Evolutionary conservation across 306 rosid genomes (phyloP).

Genomic region (Lathyrus sativus): DNA sequence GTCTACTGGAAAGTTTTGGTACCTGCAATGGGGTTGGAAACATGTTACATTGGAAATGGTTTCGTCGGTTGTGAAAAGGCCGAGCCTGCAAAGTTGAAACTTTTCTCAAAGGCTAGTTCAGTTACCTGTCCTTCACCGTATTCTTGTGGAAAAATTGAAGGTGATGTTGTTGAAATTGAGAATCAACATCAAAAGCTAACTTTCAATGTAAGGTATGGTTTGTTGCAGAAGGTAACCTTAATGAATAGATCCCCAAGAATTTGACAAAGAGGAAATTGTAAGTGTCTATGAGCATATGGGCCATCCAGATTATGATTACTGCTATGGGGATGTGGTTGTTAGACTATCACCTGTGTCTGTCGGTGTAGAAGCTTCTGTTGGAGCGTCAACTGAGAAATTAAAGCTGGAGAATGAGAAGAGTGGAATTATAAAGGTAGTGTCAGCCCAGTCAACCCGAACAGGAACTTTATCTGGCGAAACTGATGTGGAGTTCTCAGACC

Average conservation of each 20-base stretch:
- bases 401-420: no score
- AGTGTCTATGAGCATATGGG: no score
- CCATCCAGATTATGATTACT: no score
- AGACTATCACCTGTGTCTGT: no score
- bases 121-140: conserved; percentile 74
- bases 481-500: no score
- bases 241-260: conserved; percentile 50
- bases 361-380: no score
- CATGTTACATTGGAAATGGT: conserved; percentile 70
- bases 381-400: no score
- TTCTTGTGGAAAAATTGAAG: conserved; percentile 60
- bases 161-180: conserved; percentile 62
- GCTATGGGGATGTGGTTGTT: no score
- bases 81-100: conserved; percentile 65
- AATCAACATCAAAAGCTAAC: conserved; percentile 74
- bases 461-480: no score
- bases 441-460: no score
- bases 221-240: conserved; percentile 66
- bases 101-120: conserved; percentile 56
- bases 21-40: conserved; percentile 87
- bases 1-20: conserved; percentile 77
- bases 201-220: conserved; percentile 68
- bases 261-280: no score
- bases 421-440: no score
- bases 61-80: conserved; percentile 74